Base-by-base conservation (phyloP, 1,284 basidiomycete genomes). In the Neotropicomus parvogracilis region DNA sequence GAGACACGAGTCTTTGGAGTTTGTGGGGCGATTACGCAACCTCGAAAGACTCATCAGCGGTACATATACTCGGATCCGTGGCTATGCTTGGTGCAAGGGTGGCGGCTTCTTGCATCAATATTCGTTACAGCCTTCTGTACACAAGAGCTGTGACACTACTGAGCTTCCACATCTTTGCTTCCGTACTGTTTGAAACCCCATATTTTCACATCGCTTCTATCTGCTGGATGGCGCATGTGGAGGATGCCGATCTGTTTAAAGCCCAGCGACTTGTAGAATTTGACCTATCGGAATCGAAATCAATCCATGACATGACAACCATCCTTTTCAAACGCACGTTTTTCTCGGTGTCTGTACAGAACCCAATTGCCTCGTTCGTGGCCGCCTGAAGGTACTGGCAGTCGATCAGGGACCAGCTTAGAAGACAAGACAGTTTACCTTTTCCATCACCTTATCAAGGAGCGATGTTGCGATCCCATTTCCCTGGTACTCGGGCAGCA, bases 401-500 rank as follows among this genome's bases (percentile, higher is more conserved):
- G 21, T 16, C 17, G 11, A 21, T 11, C 8, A 20, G 10, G 16
- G 10, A 17, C 24, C 10, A 4, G 3, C 24, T 11, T 11, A 3
- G 13, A 31, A 20, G 12, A n/a, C n/a, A n/a, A n/a, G n/a, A n/a
- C n/a, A 12, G 13, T 8, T 16, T 19, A 49, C 48, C 47, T 41
- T 49, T 31, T 40, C 19, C 32, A 49, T n/a, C 14, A 49, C 47
- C 21, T 14, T 9, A 2, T 34, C 13, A 13, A 29, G 33, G 10
- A 49, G 20, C 0, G 21, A 49, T 5, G 47, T 40, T 20, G 31
- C 48, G n/a, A 49, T 35, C 7, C 48, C 48, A 19, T 35, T 40
- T 29, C 32, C n/a, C 17, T 49, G 48, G 37, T 49, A 50, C 16
- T 24, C 37, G 1, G 37, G 46, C 13, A 49, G 32, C 17, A 49